phyloP scores from a whole-genome alignment of 139 green algal species.

The Chlamydomonas schloesseri region DNA sequence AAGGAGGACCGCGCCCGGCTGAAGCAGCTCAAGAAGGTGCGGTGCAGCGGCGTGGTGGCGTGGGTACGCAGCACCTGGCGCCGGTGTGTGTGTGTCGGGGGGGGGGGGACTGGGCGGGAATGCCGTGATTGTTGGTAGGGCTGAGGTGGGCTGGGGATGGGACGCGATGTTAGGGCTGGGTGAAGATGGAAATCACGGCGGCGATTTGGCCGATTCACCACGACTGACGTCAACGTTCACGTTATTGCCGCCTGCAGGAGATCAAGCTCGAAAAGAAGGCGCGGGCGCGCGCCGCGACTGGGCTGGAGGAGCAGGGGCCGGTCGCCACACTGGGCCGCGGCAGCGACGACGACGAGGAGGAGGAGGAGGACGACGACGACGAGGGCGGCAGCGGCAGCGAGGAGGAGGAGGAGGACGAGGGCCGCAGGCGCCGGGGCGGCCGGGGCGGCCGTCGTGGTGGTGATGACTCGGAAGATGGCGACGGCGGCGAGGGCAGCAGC shows the following conservation, averaged over 20 bases:
- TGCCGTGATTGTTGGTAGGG: no score
- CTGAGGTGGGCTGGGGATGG: no score
- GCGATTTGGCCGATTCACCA: no score
- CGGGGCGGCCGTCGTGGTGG: neutral
- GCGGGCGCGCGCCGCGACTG: neutral
- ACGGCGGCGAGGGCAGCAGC: neutral
- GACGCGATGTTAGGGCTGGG: no score
- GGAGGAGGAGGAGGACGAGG: slow-evolving; percentile 1
- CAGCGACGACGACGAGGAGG: slow-evolving; percentile 4
- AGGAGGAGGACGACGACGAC: slow-evolving; percentile 14
- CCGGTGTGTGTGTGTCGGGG: no score
- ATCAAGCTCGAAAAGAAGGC: slow-evolving; percentile 57
- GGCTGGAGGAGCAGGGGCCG: neutral
- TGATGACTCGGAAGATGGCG: neutral
- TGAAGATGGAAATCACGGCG: no score
- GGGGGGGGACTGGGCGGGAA: no score
- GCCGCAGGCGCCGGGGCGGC: neutral
- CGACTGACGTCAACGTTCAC: no score
- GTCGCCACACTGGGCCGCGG: neutral
- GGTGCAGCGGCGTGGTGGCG: neutral
- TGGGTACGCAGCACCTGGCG: no score
- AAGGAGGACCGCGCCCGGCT: slow-evolving; percentile 53
- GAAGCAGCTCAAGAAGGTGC: slow-evolving; percentile 46
- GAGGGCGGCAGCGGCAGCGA: slow-evolving; percentile 31
- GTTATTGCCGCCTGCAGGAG: slow-evolving; percentile 46